Evolutionary conservation across 2,329 filamentous ascomycete genomes (phyloP), one percentile per base, ranked within the genome.

Genomic region (Epichloe scottii): DNA sequence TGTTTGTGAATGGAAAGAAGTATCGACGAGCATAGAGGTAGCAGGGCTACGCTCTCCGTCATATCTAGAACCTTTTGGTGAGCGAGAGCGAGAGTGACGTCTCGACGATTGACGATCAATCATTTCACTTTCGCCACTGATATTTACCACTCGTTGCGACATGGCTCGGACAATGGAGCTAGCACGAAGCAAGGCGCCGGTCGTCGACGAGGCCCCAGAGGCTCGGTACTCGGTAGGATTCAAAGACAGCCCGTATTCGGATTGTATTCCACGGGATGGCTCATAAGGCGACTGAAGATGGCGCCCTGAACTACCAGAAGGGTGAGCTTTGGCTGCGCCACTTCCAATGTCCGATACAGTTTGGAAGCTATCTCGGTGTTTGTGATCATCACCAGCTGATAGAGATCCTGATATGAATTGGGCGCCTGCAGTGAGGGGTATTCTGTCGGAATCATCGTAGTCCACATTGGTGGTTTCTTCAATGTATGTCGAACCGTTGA

Each of bases 71-170:
- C 57, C 68, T 53, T 76, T 73, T 30, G 78, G 71, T 59, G 71
- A 82, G 58, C 64, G 79, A 65, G 70, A 84, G 65, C 71, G 79
- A 65, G 70, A 84, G 65, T 71, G 83, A 72, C 72, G 71, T 46
- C 80, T 75, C 41, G 80, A 76, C 23, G 82, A 75, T 48, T 79
- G 82, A 55, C 85, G 82, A 64, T 95, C 89, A 15, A 90, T 75
- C 19, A 87, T 71, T 59, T 96, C 88, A 4, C 84, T 85, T 61
- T 97, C 93, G 63, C 95, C 95, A 68, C 89, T 95, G 60, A 98
- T 79, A 63, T 97, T 97, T 62, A 98, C 93, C 51, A 98, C 90
- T 72, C 93, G 88, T 70, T 96, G 90, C 34, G 94, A 97, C 82
- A 98, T 95, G 55, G 81, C 81, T 57, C 85, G 79, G 67, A 90